Conservation (phyloP, 208 protist species). For the Endotrypanum monterogeii region DNA sequence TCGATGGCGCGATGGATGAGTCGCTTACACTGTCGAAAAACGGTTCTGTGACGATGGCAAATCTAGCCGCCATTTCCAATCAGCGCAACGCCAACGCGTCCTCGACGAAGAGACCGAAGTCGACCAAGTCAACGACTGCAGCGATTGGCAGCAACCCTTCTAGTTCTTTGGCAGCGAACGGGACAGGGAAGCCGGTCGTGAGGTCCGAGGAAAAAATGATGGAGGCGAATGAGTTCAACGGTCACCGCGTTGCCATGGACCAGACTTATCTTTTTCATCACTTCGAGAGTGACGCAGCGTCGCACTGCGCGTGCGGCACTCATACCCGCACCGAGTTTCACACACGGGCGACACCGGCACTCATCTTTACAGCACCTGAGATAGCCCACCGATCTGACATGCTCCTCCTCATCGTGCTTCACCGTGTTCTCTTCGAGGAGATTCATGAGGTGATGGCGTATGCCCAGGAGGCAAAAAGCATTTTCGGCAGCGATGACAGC, state of each 20-base stretch:
- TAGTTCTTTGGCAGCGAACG: background rate
- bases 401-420: slow-evolving; percentile 77
- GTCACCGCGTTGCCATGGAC: slow-evolving; percentile 21
- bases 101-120: slow-evolving; percentile 16
- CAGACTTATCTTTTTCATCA: slow-evolving; percentile 75
- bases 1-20: slow-evolving; percentile 31
- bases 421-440: slow-evolving; percentile 36
- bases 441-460: slow-evolving; percentile 13
- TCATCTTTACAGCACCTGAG: slow-evolving; percentile 48
- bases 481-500: slow-evolving; percentile 27
- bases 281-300: slow-evolving; percentile 58
- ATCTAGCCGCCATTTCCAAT: slow-evolving; percentile 9
- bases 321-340: slow-evolving; percentile 54
- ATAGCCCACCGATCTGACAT: slow-evolving; percentile 55
- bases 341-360: slow-evolving; percentile 36
- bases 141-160: background rate
- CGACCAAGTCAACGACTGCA: slow-evolving; percentile 1
- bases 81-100: slow-evolving; percentile 1
- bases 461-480: slow-evolving; percentile 19
- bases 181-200: slow-evolving; percentile 5
- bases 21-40: slow-evolving; percentile 32
- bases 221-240: slow-evolving; percentile 37
- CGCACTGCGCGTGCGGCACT: slow-evolving; percentile 55
- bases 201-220: slow-evolving; percentile 15
- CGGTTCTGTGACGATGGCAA: slow-evolving; percentile 19